phyloP scores from a whole-genome alignment of 2,329 filamentous ascomycete species.

The Curvularia sp. region DNA sequence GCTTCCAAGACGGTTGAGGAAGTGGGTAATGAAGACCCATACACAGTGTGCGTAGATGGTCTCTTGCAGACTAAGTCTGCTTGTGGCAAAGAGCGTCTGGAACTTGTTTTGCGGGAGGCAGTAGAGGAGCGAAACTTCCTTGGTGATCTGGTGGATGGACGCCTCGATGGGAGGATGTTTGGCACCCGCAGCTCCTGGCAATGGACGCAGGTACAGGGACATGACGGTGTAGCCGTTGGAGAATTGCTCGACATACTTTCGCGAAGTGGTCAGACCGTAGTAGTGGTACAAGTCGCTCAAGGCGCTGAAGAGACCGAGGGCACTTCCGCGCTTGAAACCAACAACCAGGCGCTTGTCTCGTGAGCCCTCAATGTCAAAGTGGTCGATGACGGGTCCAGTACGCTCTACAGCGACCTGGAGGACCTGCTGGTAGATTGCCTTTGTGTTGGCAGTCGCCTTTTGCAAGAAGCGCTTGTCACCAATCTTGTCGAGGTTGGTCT shows the following conservation, averaged over 20 bases:
- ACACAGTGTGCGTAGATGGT: slow-evolving; percentile 97
- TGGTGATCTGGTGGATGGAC: slow-evolving; percentile 98
- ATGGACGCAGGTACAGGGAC: slow-evolving; percentile 87
- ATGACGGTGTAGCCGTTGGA: slow-evolving; percentile 98
- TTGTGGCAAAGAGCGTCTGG: slow-evolving; percentile 84
- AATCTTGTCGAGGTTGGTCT: slow-evolving; percentile 90
- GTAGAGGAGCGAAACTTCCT: slow-evolving; percentile 96
- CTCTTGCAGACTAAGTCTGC: slow-evolving; percentile 90
- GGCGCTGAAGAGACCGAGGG: slow-evolving; percentile 91
- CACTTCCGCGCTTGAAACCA: slow-evolving; percentile 92
- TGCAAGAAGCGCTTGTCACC: slow-evolving; percentile 93
- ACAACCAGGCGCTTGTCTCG: slow-evolving; percentile 93
- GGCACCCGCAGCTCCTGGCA: slow-evolving; percentile 54
- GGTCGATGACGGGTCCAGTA: slow-evolving; percentile 94
- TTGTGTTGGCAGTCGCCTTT: slow-evolving; percentile 95
- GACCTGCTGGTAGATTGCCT: slow-evolving; percentile 93
- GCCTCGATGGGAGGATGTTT: slow-evolving; percentile 83
- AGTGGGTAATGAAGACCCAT: slow-evolving; percentile 97
- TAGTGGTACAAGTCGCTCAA: slow-evolving; percentile 97
- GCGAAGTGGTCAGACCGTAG: slow-evolving; percentile 93
- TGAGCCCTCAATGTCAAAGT: slow-evolving; percentile 91
- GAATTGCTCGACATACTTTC: slow-evolving; percentile 98
- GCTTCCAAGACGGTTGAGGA: slow-evolving; percentile 90
- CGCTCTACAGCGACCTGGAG: slow-evolving; percentile 83
- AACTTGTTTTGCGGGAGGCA: slow-evolving; percentile 98